Conservation (phyloP, 768 basidiomycete species). For the Lactifluus subvellereus region DNA sequence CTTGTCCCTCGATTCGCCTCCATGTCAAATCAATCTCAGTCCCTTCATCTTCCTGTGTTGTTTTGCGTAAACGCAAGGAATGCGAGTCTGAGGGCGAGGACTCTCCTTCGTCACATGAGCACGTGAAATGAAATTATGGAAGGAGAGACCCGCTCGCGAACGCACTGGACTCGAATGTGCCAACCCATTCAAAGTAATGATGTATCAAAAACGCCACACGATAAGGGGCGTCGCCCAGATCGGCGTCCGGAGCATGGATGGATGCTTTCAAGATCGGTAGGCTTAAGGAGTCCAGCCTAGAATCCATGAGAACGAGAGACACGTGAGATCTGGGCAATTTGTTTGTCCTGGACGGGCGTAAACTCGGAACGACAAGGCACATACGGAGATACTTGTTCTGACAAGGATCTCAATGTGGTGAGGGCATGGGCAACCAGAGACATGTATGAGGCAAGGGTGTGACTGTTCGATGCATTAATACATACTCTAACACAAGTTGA, state of each 20-base stretch:
- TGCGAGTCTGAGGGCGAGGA: background rate
- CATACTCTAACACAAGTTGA: too few relatives aligned
- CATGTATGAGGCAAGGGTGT: slow-evolving; percentile 18
- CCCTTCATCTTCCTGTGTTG: background rate
- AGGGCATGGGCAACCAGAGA: slow-evolving; percentile 20
- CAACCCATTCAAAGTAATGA: slow-evolving; percentile 23
- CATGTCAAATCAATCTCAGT: slow-evolving; percentile 1
- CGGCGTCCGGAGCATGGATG: background rate
- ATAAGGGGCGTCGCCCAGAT: background rate
- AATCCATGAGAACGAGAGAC: slow-evolving; percentile 23
- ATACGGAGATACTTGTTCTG: slow-evolving; percentile 17
- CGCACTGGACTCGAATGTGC: slow-evolving; percentile 17
- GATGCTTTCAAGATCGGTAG: slow-evolving; percentile 13
- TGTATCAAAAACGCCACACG: slow-evolving; percentile 13
- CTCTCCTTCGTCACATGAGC: slow-evolving; percentile 1
- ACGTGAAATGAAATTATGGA: background rate
- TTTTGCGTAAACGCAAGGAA: slow-evolving; percentile 3
- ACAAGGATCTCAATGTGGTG: background rate
- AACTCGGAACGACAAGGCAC: background rate
- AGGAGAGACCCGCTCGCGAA: background rate
- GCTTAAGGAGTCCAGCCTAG: slow-evolving; percentile 14
- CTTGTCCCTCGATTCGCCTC: slow-evolving; percentile 2
- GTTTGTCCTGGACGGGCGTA: background rate
- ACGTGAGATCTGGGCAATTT: background rate
- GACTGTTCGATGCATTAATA: slow-evolving; percentile 6